A percentile compares a stretch with the other conserved stretches of the same genome.
Evolutionary conservation across 1,139 yeast genomes (phyloP).

Genomic region (Kurtzmaniella natalensis): DNA sequence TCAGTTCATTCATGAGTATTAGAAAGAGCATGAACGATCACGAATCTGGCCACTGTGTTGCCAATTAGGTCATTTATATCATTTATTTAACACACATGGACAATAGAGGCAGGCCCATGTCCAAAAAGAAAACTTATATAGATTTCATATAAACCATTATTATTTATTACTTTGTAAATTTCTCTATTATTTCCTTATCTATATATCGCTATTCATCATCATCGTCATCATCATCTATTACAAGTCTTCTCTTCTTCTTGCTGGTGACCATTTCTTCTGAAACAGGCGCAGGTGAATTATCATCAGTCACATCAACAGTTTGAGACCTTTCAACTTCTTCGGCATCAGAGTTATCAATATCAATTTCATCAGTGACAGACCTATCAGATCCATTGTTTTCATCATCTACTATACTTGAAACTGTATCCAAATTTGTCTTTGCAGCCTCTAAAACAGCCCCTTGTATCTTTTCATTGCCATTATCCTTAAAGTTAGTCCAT

Average conservation of each 20-base stretch:
- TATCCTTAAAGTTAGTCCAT: too few species aligned
- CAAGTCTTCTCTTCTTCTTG: constrained; percentile 13
- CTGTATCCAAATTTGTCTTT: constrained; percentile 23
- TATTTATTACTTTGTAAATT: not conserved
- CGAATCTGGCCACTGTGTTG: constrained; percentile 32
- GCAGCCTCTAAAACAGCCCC: constrained; percentile 11
- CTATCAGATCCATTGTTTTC: not conserved
- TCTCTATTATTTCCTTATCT: too few species aligned
- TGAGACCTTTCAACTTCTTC: constrained; percentile 5
- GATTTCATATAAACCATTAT: too few species aligned
- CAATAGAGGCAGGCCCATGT: too few species aligned
- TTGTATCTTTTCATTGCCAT: constrained; percentile 19
- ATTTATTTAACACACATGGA: too few species aligned
- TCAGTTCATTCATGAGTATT: constrained; percentile 74
- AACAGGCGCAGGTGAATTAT: too few species aligned
- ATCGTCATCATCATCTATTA: constrained; percentile 22
- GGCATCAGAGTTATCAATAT: not conserved
- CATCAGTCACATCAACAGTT: too few species aligned
- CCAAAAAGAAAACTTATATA: too few species aligned
- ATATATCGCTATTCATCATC: constrained; percentile 9
- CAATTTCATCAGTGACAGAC: not conserved
- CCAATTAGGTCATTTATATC: too few species aligned
- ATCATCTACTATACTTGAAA: constrained; percentile 2
- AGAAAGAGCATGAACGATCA: constrained; percentile 36
- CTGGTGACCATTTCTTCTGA: constrained; percentile 7